Evolutionary conservation across 495 filamentous ascomycete genomes (phyloP).

Genomic region (Acidiella bohemica): DNA sequence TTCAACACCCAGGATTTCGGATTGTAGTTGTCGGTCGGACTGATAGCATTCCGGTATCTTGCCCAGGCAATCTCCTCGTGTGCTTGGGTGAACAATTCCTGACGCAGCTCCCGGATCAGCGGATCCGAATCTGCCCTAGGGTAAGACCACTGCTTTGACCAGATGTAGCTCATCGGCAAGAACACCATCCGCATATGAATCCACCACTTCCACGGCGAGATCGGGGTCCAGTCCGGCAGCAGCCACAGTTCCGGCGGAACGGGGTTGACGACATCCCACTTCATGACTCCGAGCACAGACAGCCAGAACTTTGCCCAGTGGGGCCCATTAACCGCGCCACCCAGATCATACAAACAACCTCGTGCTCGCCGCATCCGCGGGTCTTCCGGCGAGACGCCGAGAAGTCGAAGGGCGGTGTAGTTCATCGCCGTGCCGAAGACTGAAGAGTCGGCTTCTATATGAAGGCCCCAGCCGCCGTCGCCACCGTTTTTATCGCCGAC

Average conservation of each 20-base stretch:
- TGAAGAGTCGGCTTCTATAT: conserved; percentile 88
- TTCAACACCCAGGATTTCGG: conserved; percentile 79
- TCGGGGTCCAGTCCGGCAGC: conserved; percentile 86
- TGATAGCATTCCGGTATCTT: conserved; percentile 69
- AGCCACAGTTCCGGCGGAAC: conserved; percentile 90
- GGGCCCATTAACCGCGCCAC: conserved; percentile 69
- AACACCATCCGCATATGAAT: conserved; percentile 92
- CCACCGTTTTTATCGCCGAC: conserved; percentile 55
- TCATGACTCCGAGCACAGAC: conserved; percentile 62
- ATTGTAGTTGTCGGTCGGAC: conserved; percentile 73
- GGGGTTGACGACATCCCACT: conserved; percentile 90
- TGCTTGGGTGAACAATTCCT: conserved; percentile 74
- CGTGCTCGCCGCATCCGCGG: conserved; percentile 77
- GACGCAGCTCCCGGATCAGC: conserved; percentile 53
- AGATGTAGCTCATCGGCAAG: conserved; percentile 81
- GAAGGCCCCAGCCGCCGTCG: conserved; percentile 93
- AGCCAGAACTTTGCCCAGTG: conserved; percentile 97
- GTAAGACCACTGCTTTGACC: conserved; percentile 60
- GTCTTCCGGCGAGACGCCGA: conserved; percentile 84
- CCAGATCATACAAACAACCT: conserved; percentile 66
- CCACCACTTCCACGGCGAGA: conserved; percentile 97
- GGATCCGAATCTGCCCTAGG: conserved; percentile 38
- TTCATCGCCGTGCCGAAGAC: conserved; percentile 86
- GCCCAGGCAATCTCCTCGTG: conserved; percentile 67
- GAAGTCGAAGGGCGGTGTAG: conserved; percentile 67